Base-by-base conservation (phyloP, 768 basidiomycete species). In the Auriscalpium orientale region DNA sequence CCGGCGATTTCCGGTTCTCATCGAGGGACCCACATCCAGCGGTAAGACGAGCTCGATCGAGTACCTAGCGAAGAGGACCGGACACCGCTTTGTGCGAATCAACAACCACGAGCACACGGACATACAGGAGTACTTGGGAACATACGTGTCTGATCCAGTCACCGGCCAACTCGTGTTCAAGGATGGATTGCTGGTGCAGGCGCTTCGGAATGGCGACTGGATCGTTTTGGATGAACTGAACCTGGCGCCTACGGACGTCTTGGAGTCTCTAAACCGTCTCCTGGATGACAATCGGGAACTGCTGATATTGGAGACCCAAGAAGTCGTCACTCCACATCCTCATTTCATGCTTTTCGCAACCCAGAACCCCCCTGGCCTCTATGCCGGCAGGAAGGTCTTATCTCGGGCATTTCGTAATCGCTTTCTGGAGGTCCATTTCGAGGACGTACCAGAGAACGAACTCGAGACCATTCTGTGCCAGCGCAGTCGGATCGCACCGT, bases 51-150 rank as follows among this genome's bases (percentile, higher is more conserved):
- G 91, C 63, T 91, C 95, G 1, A 84, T 99, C 46, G 95, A 98
- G 71, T 98, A 95, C 69, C 81, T 99, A 33, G 95, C 97, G 6
- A 83, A 82, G 58, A 79, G 89, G 54, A 97, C 94, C 0, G 95
- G 97, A 0, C 97, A 99, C 74, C 84, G 81, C 37, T 98, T 98
- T 70, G 85, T 99, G 34, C 90, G 97, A 43, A 98, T 99, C 78
- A 99, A 99, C 74, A 99, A 99, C 65, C 97, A 99, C 72, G 97
- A 99, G 60, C 97, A 98, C 66, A 99, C 97, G 6, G 97, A 99
- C 66, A 97, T 99, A 50, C 97, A 99, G 66, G 97, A 99, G 67
- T 99, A 99, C 66, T 79, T 98, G 47, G 97, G 97, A 3, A 93
- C 93, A 0, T 99, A 99, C 66, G 84, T 95, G 21, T 95, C 97